phyloP scores from a whole-genome alignment of 257 asterid species.

The Lantana camara region DNA sequence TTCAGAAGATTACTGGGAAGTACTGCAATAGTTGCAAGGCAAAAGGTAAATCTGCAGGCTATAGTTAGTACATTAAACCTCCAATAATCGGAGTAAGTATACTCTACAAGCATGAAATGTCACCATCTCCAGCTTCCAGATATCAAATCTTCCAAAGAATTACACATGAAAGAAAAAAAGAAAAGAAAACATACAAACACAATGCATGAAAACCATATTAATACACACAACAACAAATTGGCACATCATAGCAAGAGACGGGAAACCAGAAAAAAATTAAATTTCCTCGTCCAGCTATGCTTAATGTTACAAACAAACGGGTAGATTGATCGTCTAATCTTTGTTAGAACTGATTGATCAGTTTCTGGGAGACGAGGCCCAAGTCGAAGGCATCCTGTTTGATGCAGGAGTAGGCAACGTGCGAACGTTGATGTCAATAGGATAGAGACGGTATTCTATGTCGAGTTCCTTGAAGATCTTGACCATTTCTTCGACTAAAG shows the following conservation, averaged over 20 bases:
- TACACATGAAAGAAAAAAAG: neutral
- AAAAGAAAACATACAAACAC: neutral
- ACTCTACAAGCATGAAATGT: neutral
- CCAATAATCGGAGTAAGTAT: neutral
- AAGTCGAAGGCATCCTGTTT: conserved; percentile 24
- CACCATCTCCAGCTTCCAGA: too few species aligned
- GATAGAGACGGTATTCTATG: conserved; percentile 52
- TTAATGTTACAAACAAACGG: neutral
- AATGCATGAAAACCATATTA: neutral
- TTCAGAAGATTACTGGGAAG: too few species aligned
- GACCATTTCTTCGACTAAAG: conserved; percentile 52
- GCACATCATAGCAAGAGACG: neutral
- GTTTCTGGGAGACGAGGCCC: neutral
- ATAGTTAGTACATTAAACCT: neutral
- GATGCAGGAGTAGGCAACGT: conserved; percentile 38
- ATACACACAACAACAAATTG: too few species aligned
- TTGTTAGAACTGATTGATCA: neutral
- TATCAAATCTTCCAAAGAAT: too few species aligned
- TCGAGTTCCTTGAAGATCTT: conserved; percentile 48
- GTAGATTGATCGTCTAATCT: too few species aligned
- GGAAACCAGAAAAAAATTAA: neutral
- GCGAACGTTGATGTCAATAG: conserved; percentile 50
- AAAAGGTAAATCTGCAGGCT: too few species aligned
- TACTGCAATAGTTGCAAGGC: too few species aligned
- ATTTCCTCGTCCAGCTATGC: neutral